A percentile compares a stretch with the other conserved stretches of the same genome.
Evolutionary conservation across 2,329 filamentous ascomycete species (phyloP).

Genomic region (Lecanicillium sp.): DNA sequence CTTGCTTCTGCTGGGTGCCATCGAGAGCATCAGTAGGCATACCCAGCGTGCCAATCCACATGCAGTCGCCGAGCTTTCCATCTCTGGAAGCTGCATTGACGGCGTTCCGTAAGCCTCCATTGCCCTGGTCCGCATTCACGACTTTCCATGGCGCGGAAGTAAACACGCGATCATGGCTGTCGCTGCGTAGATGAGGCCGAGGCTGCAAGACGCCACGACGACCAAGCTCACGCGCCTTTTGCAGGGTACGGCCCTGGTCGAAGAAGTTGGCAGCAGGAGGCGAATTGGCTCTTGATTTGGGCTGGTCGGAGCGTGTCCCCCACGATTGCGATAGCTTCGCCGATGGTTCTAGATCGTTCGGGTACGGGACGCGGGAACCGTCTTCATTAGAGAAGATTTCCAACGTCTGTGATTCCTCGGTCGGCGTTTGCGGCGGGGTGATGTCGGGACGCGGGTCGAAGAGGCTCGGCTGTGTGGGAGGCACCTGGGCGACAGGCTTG

Average conservation of each 20-base stretch:
- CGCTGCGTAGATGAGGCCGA: constrained; percentile 42
- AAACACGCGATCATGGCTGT: constrained; percentile 62
- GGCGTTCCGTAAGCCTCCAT: constrained; percentile 85
- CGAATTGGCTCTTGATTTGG: constrained; percentile 64
- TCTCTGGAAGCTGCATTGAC: constrained; percentile 68
- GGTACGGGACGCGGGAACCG: constrained; percentile 49
- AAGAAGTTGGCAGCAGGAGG: constrained; percentile 71
- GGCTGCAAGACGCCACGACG: constrained; percentile 53
- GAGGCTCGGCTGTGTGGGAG: constrained; percentile 41
- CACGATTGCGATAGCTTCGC: constrained; percentile 72
- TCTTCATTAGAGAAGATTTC: constrained; percentile 52
- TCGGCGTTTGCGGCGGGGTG: constrained; percentile 49
- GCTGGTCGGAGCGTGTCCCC: constrained; percentile 71
- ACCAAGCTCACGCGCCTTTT: constrained; percentile 51
- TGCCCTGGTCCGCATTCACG: constrained; percentile 80
- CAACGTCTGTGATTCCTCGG: constrained; percentile 34
- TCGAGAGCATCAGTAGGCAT: constrained; percentile 87
- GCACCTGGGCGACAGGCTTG: constrained; percentile 17
- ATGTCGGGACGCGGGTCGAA: constrained; percentile 41
- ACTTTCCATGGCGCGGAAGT: constrained; percentile 76
- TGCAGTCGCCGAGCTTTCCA: constrained; percentile 63
- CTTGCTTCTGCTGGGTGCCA: constrained; percentile 64
- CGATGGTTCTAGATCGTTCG: constrained; percentile 48
- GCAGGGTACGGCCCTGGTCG: constrained; percentile 51
- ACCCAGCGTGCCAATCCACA: constrained; percentile 87